Base-by-base conservation (phyloP, 805 yeast genomes). In the Lipomyces kockii region DNA sequence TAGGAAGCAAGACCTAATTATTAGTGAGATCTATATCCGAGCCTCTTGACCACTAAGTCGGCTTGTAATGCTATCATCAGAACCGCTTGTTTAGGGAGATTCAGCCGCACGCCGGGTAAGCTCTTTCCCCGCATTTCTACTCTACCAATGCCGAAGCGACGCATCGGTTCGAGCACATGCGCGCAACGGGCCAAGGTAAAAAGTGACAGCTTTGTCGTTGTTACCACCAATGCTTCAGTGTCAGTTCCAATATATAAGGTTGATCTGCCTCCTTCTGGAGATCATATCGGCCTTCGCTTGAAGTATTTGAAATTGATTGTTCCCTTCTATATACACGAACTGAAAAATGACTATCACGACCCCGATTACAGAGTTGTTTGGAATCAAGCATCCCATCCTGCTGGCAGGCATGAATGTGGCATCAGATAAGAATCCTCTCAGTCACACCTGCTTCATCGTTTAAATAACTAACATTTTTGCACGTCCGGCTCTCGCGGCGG, bases 401-500 rank as follows among this genome's bases (percentile, higher is more conserved):
- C 72, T 73, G 25, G 76, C 76, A 17, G 76, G 76, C 60, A 73
- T 73, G 76, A 70, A 72, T 67, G 74, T 73, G 14, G 76, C 76
- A n/a, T 68, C 71, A 61, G 71, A 66, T 68, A 68, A 43, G 43
- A 17, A 22, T 27, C 60, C n/a, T 17, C 9, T 25, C 20, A 12
- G n/a, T 14, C 25, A 22, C 14, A 14, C 2, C 39, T 37, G 39
- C 52, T 32, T 46, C 58, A 12, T 56, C 5, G 35, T 11, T 22
- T 22, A 17, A 52, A 5, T n/a, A 8, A 9, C 57, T 17, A 34
- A 55, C 32, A 51, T 25, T 34, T 35, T 17, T 51, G 64, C 73
- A 60, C 73, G 76, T 20, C 74, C 76, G 49, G 65, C 53, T 34
- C 64, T 73, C 29, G 75, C 75, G 5, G 76, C 76, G 4, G 75